Conservation (phyloP, 768 basidiomycete species). For the Hypholoma fasciculare region DNA sequence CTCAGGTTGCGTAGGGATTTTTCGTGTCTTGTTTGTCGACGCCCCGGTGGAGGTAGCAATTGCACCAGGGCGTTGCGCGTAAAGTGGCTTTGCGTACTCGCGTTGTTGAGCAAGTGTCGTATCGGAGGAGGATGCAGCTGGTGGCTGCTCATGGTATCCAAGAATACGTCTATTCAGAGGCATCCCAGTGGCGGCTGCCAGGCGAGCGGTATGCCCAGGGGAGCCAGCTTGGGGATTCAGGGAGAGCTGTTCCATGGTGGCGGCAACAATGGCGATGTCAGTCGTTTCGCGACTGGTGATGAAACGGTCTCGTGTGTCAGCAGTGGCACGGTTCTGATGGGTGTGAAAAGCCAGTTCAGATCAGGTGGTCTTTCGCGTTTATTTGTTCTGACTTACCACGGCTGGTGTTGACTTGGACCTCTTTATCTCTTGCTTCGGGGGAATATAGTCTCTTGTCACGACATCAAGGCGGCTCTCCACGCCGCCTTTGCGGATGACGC, state of each 20-base stretch:
- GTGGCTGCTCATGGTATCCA: conserved; percentile 86
- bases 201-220: conserved; percentile 76
- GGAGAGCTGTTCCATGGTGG: conserved; percentile 64
- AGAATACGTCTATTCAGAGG: conserved; percentile 81
- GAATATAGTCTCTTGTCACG: conserved; percentile 74
- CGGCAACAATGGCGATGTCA: conserved; percentile 45
- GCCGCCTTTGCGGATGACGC: conserved; percentile 77
- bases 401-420: conserved; percentile 76
- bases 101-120: conserved; percentile 75
- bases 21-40: conserved; percentile 69
- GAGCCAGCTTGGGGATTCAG: conserved; percentile 61
- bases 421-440: conserved; percentile 61
- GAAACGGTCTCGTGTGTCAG: conserved; percentile 63
- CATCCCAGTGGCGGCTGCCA: conserved; percentile 75
- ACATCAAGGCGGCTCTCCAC: conserved; percentile 78
- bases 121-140: conserved; percentile 71
- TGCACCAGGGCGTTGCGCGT: conserved; percentile 62
- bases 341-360: conserved; percentile 2
- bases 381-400: conserved; percentile 36
- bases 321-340: conserved; percentile 43
- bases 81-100: conserved; percentile 74
- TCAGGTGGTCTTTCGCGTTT: background rate
- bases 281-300: conserved; percentile 58
- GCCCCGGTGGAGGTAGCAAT: conserved; percentile 65
- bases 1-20: conserved; percentile 85